phyloP scores from a whole-genome alignment of 2,329 filamentous ascomycete genomes.

The Fusarium tupiense region DNA sequence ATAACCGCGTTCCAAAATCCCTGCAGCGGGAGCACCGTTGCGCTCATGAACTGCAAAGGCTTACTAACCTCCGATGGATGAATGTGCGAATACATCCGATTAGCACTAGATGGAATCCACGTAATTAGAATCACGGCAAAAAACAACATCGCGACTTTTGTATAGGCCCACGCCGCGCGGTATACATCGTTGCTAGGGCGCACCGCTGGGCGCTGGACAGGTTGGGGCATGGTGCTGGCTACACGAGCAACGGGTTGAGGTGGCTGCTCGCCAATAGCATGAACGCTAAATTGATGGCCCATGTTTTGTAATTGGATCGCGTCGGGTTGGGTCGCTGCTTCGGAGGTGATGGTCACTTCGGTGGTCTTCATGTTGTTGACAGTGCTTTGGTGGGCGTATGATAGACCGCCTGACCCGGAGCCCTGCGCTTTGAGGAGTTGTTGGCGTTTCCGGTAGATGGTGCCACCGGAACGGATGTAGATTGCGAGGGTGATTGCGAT shows the following conservation, averaged over 20 bases:
- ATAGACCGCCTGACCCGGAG: neutral
- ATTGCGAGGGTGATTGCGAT: neutral
- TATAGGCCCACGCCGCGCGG: conserved; percentile 1
- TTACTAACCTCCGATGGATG: neutral
- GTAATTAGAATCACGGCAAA: neutral
- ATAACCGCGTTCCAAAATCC: conserved; percentile 5
- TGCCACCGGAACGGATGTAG: neutral
- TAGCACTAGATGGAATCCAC: neutral
- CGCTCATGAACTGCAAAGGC: conserved; percentile 7
- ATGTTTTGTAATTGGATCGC: neutral
- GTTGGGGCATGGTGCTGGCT: neutral
- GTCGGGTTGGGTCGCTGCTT: neutral
- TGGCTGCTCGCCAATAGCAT: neutral
- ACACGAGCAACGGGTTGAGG: neutral
- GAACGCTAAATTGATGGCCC: neutral
- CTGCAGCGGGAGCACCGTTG: neutral
- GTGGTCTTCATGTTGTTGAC: neutral
- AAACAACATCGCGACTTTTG: conserved; percentile 3
- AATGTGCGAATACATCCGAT: conserved; percentile 2
- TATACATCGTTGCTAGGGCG: neutral
- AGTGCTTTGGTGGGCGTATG: neutral
- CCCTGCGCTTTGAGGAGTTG: neutral
- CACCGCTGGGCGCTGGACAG: neutral
- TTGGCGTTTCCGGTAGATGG: conserved; percentile 7
- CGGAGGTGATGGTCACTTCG: neutral